These are phyloP conservation scores for Mytilinidion resinicola DNA, from an alignment of 495 filamentous ascomycete species.

Conservation along the genomic window DNA sequence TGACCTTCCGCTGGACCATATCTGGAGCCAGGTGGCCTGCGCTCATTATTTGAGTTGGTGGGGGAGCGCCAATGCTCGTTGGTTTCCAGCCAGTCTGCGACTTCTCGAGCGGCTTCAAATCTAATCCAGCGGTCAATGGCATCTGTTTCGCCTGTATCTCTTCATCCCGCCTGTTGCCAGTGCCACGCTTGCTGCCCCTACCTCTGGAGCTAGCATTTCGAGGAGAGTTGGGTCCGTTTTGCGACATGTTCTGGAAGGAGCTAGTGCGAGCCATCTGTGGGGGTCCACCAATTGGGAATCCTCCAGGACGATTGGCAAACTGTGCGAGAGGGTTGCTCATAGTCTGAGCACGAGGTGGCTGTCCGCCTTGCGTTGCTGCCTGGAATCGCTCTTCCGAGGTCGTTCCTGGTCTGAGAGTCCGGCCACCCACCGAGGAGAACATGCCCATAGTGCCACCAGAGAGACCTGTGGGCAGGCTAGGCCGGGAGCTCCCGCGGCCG, in stretches of 20 bases:
- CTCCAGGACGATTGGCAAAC: constrained; percentile 43
- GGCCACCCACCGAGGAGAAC: constrained; percentile 48
- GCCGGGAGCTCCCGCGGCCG: constrained; percentile 41
- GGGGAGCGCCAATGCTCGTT: constrained; percentile 49
- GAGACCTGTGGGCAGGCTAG: constrained; percentile 37
- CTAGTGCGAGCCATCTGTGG: constrained; percentile 46
- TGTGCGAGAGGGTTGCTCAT: constrained; percentile 53
- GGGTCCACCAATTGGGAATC: constrained; percentile 54
- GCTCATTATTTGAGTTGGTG: constrained; percentile 48
- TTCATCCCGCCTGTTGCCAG: constrained; percentile 49
- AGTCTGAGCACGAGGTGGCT: constrained; percentile 37
- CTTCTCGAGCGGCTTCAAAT: constrained; percentile 70
- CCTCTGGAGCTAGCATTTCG: constrained; percentile 58
- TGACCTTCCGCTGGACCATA: constrained; percentile 97
- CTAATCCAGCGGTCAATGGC: constrained; percentile 75
- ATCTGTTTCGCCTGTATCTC: constrained; percentile 68
- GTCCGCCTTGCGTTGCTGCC: constrained; percentile 38
- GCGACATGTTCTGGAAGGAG: constrained; percentile 47
- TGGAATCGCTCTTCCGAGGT: constrained; percentile 61
- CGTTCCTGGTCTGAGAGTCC: constrained; percentile 60
- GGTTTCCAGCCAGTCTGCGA: constrained; percentile 84
- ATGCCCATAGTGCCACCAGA: constrained; percentile 59
- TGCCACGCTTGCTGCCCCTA: constrained; percentile 39
- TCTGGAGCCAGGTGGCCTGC: constrained; percentile 72
- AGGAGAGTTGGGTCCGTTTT: constrained; percentile 47